Conservation (phyloP, 2,329 filamentous ascomycete species). For the Penicillium hesseltinei region DNA sequence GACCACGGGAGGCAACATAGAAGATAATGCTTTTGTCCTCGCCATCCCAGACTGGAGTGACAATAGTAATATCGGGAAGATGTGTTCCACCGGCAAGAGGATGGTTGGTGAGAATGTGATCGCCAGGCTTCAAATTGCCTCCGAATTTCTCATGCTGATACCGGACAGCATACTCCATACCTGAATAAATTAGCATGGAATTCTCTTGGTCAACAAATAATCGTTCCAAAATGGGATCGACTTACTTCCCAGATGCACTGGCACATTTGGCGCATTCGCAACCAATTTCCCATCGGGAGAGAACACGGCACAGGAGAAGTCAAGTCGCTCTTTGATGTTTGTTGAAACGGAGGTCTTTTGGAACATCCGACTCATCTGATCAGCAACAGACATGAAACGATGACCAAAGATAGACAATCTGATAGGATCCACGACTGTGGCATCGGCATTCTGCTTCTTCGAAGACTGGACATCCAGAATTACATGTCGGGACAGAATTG, state of each 20-base stretch:
- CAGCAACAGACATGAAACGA: slow-evolving; percentile 59
- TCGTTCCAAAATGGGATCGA: slow-evolving; percentile 65
- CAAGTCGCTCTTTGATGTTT: slow-evolving; percentile 82
- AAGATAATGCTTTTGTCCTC: slow-evolving; percentile 42
- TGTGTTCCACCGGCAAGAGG: slow-evolving; percentile 82
- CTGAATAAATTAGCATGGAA: neutral
- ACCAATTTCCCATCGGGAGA: slow-evolving; percentile 75
- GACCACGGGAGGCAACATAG: slow-evolving; percentile 75
- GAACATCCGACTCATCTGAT: slow-evolving; percentile 58
- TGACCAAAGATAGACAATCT: slow-evolving; percentile 56
- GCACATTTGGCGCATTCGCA: slow-evolving; percentile 67
- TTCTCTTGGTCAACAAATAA: neutral
- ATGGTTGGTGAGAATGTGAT: slow-evolving; percentile 81
- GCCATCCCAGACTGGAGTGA: neutral
- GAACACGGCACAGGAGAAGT: slow-evolving; percentile 80
- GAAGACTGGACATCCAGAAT: slow-evolving; percentile 12
- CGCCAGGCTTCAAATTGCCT: slow-evolving; percentile 71
- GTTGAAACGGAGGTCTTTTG: slow-evolving; percentile 57
- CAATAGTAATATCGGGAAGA: slow-evolving; percentile 70
- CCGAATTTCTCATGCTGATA: slow-evolving; percentile 79
- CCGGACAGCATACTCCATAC: slow-evolving; percentile 56
- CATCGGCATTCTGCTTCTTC: slow-evolving; percentile 13
- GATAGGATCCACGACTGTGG: slow-evolving; percentile 46
- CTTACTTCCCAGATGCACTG: slow-evolving; percentile 66
- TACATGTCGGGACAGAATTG: neutral